Evolutionary conservation across 805 yeast genomes (phyloP).

Genomic region (Myxozyma kluyveri): DNA sequence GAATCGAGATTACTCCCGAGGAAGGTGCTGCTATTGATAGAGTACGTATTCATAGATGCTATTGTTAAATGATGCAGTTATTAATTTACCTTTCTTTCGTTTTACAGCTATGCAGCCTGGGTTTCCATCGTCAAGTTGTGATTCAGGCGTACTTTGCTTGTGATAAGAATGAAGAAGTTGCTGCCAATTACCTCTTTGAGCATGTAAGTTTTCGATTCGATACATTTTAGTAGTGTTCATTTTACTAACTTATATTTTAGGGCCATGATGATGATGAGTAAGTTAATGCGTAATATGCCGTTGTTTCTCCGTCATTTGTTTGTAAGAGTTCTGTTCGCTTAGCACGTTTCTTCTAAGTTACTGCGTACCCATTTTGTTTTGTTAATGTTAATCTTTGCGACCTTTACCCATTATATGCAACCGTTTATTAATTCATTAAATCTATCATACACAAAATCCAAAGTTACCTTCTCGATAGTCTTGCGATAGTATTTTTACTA

Average conservation of each 20-base stretch:
- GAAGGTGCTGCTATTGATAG: slow-evolving; percentile 89
- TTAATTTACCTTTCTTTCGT: too few relatives aligned
- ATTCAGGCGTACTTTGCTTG: slow-evolving; percentile 96
- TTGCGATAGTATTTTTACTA: slow-evolving; percentile 63
- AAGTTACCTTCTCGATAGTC: slow-evolving; percentile 36
- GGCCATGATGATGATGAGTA: slow-evolving; percentile 30
- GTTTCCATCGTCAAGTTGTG: slow-evolving; percentile 83
- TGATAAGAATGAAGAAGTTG: slow-evolving; percentile 93
- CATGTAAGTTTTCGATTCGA: slow-evolving; percentile 33
- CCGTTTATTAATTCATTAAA: too few relatives aligned
- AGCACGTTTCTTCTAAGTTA: not conserved
- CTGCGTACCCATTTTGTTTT: not conserved
- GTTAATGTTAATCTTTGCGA: too few relatives aligned
- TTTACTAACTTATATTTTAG: slow-evolving; percentile 3
- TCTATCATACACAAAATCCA: too few relatives aligned
- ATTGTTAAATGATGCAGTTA: too few relatives aligned
- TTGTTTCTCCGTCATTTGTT: too few relatives aligned
- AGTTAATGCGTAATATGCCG: not conserved
- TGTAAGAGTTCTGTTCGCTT: not conserved
- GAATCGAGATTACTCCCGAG: slow-evolving; percentile 66
- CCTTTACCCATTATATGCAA: too few relatives aligned
- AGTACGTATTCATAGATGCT: slow-evolving; percentile 17
- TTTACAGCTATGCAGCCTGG: slow-evolving; percentile 69
- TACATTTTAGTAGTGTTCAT: not conserved
- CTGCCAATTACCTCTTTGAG: slow-evolving; percentile 84